phyloP scores from a whole-genome alignment of 228 moss, liverwort and hornwort species.

The Sphagnum magellanicum region DNA sequence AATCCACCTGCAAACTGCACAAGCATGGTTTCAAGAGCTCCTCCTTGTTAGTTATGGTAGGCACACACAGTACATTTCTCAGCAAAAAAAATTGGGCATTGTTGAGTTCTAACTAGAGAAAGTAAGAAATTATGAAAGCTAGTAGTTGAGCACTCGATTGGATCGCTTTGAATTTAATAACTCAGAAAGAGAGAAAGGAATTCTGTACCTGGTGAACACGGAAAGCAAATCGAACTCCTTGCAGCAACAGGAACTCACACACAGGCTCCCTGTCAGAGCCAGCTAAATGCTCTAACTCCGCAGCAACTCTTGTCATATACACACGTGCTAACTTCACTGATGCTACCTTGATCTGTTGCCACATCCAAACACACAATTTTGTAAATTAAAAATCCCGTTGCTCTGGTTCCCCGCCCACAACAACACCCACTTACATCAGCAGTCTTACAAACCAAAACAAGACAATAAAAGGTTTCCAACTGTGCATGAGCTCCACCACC shows the following conservation, averaged over 20 bases:
- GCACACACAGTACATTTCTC: no score
- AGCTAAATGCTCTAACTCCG: conserved; percentile 29
- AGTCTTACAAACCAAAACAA: neutral
- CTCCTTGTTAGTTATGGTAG: no score
- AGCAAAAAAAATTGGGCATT: no score
- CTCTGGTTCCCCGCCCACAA: neutral
- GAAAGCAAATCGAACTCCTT: conserved; percentile 85
- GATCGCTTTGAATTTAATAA: no score
- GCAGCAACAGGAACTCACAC: conserved; percentile 42
- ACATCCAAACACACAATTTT: neutral
- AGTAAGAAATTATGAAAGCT: no score
- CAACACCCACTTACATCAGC: neutral
- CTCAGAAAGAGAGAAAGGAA: neutral
- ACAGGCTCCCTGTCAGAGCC: conserved; percentile 37
- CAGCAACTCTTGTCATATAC: conserved; percentile 49
- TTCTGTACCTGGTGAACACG: conserved; percentile 85
- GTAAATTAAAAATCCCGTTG: neutral
- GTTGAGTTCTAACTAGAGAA: no score
- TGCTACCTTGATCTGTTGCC: conserved; percentile 36
- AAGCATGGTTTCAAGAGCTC: neutral
- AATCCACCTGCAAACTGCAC: conserved; percentile 94
- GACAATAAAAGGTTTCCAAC: neutral
- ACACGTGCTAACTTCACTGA: conserved; percentile 39
- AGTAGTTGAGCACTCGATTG: no score
- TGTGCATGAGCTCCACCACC: neutral